Conservation (phyloP, 2,329 filamentous ascomycete genomes). For the Dendrostoma leiphaemia region DNA sequence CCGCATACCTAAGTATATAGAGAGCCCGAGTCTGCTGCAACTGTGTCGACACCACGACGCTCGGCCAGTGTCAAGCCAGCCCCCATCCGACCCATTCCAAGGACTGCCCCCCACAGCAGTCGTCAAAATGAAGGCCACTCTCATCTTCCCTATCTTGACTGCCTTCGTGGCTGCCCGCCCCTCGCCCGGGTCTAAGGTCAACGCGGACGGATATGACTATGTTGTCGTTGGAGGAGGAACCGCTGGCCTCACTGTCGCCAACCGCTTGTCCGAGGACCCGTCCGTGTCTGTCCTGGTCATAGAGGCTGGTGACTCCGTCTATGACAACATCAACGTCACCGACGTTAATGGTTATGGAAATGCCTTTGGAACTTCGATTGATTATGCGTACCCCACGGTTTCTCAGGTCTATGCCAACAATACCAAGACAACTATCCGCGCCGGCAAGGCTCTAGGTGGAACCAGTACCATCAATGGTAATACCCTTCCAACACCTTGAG, state of each 20-base stretch:
- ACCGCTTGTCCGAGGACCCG: slow-evolving; percentile 36
- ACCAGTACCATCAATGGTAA: slow-evolving; percentile 6
- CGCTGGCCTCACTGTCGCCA: slow-evolving; percentile 44
- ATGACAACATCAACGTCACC: neutral
- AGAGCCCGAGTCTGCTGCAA: no score
- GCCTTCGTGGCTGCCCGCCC: neutral
- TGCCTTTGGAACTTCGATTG: neutral
- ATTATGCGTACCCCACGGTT: slow-evolving; percentile 4
- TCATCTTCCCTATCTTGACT: neutral
- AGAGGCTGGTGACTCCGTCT: slow-evolving; percentile 31
- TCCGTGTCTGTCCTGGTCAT: slow-evolving; percentile 36
- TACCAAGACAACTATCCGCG: neutral
- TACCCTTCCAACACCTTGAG: neutral
- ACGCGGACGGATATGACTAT: slow-evolving; percentile 32
- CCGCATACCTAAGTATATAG: no score
- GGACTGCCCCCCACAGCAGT: neutral
- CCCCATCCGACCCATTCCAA: no score
- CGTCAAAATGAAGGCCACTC: neutral
- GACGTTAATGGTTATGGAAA: neutral
- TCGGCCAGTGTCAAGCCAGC: neutral
- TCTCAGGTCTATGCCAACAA: neutral
- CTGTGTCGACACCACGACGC: no score
- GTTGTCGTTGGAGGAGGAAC: slow-evolving; percentile 48
- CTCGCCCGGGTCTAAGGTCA: neutral
- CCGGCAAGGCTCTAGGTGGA: slow-evolving; percentile 1